Evolutionary conservation across 2,329 filamentous ascomycete species (phyloP).

Genomic region (Thielaviopsis populi): DNA sequence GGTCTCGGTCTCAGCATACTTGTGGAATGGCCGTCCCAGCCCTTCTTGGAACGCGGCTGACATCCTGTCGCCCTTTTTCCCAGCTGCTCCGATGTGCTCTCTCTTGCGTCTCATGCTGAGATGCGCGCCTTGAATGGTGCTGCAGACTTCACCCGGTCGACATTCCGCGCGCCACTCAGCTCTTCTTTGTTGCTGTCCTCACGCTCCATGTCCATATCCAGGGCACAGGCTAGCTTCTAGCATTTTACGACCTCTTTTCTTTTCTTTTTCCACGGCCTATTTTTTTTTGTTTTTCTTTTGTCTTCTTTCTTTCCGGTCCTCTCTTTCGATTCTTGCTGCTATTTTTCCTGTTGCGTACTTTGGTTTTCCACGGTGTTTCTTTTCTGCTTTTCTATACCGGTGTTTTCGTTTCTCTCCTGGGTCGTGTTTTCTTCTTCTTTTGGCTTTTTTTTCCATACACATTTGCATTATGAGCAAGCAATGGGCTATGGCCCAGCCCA

Average conservation of each 20-base stretch:
- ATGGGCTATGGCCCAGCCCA: not conserved
- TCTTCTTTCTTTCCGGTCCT: not conserved
- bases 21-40: not conserved
- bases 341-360: not conserved
- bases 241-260: not conserved
- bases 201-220: not conserved
- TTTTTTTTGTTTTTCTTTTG: not conserved
- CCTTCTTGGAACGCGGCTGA: not conserved
- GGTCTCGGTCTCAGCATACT: too few species aligned
- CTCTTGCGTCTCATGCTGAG: not conserved
- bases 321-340: not conserved
- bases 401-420: not conserved
- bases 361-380: not conserved
- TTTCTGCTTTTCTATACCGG: constrained; percentile 4
- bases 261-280: not conserved
- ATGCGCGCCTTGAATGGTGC: not conserved
- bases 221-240: not conserved
- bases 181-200: not conserved
- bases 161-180: not conserved
- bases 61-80: not conserved
- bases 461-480: not conserved
- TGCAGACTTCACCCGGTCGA: not conserved
- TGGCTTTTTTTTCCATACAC: not conserved
- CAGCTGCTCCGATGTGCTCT: not conserved
- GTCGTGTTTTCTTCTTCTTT: not conserved